Percentiles rank a stretch among this genome's conserved stretches.
These are phyloP conservation scores for Hyaloscypha finlandica DNA, from an alignment of 495 filamentous ascomycete species.

Conservation along the genomic window DNA sequence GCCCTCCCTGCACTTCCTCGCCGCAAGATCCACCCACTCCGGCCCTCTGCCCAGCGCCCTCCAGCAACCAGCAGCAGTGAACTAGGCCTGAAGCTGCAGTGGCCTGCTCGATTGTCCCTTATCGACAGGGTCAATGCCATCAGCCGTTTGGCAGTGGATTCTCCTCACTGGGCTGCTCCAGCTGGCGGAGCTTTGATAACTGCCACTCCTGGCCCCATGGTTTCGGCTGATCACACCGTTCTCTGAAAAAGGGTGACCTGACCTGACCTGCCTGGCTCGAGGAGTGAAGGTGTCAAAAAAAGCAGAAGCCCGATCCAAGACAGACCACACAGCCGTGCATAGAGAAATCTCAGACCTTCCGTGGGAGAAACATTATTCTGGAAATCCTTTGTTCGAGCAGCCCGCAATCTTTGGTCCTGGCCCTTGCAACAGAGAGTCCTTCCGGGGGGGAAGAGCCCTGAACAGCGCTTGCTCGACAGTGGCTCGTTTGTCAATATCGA, in stretches of 20 bases:
- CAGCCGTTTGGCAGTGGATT: background rate
- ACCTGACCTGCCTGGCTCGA: background rate
- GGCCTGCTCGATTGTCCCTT: background rate
- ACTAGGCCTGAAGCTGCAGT: background rate
- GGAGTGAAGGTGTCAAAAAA: background rate
- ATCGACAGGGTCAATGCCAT: slow-evolving; percentile 2
- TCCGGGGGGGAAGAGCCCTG: background rate
- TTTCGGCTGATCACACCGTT: slow-evolving; percentile 19
- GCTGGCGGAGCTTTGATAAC: slow-evolving; percentile 21
- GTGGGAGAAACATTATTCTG: slow-evolving; percentile 5
- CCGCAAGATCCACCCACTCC: background rate
- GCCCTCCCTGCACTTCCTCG: slow-evolving; percentile 2
- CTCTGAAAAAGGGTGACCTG: slow-evolving; percentile 10
- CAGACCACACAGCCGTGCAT: background rate
- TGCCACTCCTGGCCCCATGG: slow-evolving; percentile 10
- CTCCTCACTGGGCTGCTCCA: background rate
- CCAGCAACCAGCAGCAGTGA: background rate
- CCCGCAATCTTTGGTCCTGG: background rate
- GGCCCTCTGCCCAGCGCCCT: background rate
- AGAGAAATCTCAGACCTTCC: background rate
- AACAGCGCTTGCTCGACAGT: background rate
- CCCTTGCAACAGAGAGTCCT: background rate
- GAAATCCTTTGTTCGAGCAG: slow-evolving; percentile 4
- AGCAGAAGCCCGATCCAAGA: slow-evolving; percentile 4
- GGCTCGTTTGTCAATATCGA: background rate